Percentiles rank a stretch among this genome's conserved stretches.
Evolutionary conservation across 768 basidiomycete genomes (phyloP).

Genomic region (Rhodosporidiobolus odoratus): DNA sequence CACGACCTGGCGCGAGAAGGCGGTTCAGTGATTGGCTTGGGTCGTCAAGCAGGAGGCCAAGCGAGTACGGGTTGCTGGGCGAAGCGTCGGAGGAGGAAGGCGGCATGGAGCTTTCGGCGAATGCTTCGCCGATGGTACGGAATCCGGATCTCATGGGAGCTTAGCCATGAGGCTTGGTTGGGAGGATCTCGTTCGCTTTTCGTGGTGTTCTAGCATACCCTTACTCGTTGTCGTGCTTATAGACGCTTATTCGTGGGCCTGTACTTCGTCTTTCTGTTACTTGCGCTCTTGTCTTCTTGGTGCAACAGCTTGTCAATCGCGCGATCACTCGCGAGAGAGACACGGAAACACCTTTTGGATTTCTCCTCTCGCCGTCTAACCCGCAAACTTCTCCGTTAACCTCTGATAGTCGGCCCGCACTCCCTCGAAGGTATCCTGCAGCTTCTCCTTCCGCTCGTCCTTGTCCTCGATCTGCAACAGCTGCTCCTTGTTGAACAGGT

Average conservation of each 20-base stretch:
- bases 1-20: not conserved
- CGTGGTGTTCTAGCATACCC: no score
- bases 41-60: not conserved
- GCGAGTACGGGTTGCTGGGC: conserved; percentile 32
- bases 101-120: not conserved
- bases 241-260: no score
- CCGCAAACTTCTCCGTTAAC: conserved; percentile 54
- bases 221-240: no score
- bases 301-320: no score
- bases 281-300: no score
- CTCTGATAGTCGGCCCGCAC: conserved; percentile 79
- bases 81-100: conserved; percentile 13
- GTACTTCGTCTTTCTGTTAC: no score
- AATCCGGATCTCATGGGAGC: not conserved
- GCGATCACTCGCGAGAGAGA: no score
- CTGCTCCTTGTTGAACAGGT: conserved; percentile 71
- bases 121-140: conserved; percentile 4
- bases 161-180: no score
- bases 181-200: no score
- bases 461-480: conserved; percentile 79
- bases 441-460: conserved; percentile 70
- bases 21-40: not conserved
- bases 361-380: not conserved
- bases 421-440: conserved; percentile 86
- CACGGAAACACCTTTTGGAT: no score